Evolutionary conservation across 2,329 filamentous ascomycete genomes (phyloP), one percentile per base, ranked within the genome.

Genomic region (Nemania sp.): DNA sequence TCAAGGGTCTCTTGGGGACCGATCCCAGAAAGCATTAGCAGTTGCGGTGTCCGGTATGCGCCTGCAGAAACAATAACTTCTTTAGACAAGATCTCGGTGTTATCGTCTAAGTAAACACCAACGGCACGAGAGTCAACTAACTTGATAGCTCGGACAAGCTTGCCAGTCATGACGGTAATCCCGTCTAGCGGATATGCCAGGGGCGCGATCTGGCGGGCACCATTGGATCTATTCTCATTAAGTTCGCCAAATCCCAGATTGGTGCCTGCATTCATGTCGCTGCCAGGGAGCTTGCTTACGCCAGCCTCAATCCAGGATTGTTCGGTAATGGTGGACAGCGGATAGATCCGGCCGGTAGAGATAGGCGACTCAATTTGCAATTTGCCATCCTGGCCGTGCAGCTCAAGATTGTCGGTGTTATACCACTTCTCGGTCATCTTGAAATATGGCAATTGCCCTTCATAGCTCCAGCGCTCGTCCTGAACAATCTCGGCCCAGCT

Each of bases 361-460:
- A 55, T 70, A 3, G 74, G 69, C 2, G 75, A 74, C 41, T 75
- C 67, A 49, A 78, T 75, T 8, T 71, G 56, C 5, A 79, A 62
- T 3, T 73, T 72, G 2, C 79, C 77, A 24, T 75, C 57, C 15
- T 60, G 66, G 1, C 79, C 79, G 49, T 80, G 75, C 1, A 64
- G 47, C 4, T 68, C 57, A 0, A 61, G 3, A 53, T 72, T 62
- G 2, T 65, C 47, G 35, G 26, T n/a, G 20, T 66, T 65, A 24
- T 61, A 73, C 71, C 71, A 74, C 26, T 57, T 72, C 69, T 82
- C 80, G 0, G 74, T 72, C 65, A 76, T 79, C 52, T 75, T 74
- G 66, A 82, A 79, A 68, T 83, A 86, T 2, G 79, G 79, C 11
- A 82, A 75, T 55, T 84, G 77, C 8, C 76, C 76, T 0, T 80